A percentile compares a stretch with the other conserved stretches of the same genome.
Evolutionary conservation across 805 yeast genomes (phyloP).

Genomic region (Candida pseudoglaebosa): DNA sequence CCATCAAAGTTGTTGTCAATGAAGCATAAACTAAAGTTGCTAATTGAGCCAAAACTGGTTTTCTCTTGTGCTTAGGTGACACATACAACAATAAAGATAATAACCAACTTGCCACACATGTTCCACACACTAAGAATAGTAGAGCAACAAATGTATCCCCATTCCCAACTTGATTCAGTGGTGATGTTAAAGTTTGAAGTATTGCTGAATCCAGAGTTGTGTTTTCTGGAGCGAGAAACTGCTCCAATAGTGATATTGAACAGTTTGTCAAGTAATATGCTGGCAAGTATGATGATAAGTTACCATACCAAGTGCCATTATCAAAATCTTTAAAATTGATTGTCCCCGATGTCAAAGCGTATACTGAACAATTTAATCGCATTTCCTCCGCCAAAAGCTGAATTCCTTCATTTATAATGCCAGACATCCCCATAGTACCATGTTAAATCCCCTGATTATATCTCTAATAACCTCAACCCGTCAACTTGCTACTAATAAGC

Average conservation of each 20-base stretch:
- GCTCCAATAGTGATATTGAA: slow-evolving; percentile 23
- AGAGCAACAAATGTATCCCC: slow-evolving; percentile 44
- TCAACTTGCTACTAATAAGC: too few species aligned
- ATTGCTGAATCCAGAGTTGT: slow-evolving; percentile 2
- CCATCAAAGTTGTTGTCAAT: slow-evolving; percentile 49
- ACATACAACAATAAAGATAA: slow-evolving; percentile 53
- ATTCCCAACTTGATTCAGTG: slow-evolving; percentile 28
- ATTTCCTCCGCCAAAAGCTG: slow-evolving; percentile 12
- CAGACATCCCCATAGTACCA: background rate
- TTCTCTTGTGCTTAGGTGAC: slow-evolving; percentile 45
- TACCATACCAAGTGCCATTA: slow-evolving; percentile 13
- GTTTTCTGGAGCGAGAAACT: slow-evolving; percentile 1
- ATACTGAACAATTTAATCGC: slow-evolving; percentile 34
- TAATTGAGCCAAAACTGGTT: slow-evolving; percentile 54
- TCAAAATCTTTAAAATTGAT: slow-evolving; percentile 17
- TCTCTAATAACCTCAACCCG: too few species aligned
- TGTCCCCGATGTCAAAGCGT: slow-evolving; percentile 32
- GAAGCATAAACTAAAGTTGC: slow-evolving; percentile 57
- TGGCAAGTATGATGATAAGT: slow-evolving; percentile 24
- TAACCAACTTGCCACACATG: slow-evolving; percentile 69
- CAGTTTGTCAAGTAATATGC: slow-evolving; percentile 49
- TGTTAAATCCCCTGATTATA: background rate
- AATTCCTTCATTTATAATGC: background rate
- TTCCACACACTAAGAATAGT: slow-evolving; percentile 50
- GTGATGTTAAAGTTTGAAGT: slow-evolving; percentile 8